Evolutionary conservation across 495 filamentous ascomycete species (phyloP).

Genomic region (Xylaria cubensis): DNA sequence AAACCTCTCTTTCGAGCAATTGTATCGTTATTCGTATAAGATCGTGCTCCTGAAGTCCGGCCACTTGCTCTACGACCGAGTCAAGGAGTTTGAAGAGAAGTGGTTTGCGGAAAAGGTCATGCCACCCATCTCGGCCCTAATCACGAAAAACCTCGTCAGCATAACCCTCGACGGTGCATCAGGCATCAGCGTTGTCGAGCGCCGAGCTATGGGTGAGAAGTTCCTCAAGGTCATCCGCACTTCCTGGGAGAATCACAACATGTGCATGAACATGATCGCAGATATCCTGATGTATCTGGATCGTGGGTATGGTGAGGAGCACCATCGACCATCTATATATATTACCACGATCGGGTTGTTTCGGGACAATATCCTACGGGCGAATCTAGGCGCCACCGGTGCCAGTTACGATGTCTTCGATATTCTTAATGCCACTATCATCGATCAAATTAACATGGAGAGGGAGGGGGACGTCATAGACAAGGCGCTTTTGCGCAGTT

Average conservation of each 20-base stretch:
- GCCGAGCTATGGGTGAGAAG: constrained; percentile 78
- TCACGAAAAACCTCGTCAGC: constrained; percentile 65
- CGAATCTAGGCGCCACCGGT: constrained; percentile 49
- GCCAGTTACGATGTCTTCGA: constrained; percentile 63
- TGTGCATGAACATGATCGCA: constrained; percentile 95
- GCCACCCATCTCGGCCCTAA: constrained; percentile 64
- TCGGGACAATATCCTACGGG: constrained; percentile 75
- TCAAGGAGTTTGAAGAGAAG: constrained; percentile 77
- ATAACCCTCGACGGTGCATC: constrained; percentile 51
- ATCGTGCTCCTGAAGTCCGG: constrained; percentile 90
- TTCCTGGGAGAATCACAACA: constrained; percentile 86
- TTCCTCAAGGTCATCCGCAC: constrained; percentile 78
- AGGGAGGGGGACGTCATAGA: constrained; percentile 90
- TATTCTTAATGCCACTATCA: constrained; percentile 78
- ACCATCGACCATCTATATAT: constrained; percentile 79
- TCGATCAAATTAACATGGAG: constrained; percentile 93
- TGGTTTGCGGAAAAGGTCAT: constrained; percentile 78
- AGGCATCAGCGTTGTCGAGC: constrained; percentile 72
- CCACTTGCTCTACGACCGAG: constrained; percentile 78
- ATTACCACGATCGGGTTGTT: constrained; percentile 85
- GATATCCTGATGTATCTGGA: constrained; percentile 99
- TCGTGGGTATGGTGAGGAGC: constrained; percentile 75
- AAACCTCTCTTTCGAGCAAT: constrained; percentile 87
- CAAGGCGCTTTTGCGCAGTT: constrained; percentile 78
- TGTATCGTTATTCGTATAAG: constrained; percentile 95